These are phyloP conservation scores for Globisporangium parvum DNA, from an alignment of 352 stramenopile genomes.

Conservation along the genomic window DNA sequence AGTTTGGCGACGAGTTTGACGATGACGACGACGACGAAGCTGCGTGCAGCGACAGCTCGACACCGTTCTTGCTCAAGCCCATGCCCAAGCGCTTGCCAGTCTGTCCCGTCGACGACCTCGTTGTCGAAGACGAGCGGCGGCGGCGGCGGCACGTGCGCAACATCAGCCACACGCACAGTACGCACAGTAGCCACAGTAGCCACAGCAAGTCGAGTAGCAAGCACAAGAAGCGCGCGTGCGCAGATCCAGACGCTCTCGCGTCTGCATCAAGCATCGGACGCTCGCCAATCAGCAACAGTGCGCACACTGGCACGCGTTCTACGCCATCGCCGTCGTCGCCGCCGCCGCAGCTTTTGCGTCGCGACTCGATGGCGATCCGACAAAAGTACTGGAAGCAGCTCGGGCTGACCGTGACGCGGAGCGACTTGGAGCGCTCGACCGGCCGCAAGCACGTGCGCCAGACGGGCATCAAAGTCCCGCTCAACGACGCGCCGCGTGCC, in stretches of 20 bases:
- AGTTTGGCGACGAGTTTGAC: constrained; percentile 14
- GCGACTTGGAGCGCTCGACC: constrained; percentile 75
- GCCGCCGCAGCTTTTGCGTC: constrained; percentile 31
- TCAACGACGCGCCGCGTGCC: constrained; percentile 57
- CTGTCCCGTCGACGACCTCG: constrained; percentile 69
- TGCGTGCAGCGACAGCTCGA: not conserved
- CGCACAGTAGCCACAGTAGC: constrained; percentile 9
- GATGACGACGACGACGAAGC: constrained; percentile 5
- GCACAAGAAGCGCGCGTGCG: constrained; percentile 36
- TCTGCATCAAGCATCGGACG: constrained; percentile 30
- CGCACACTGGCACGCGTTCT: constrained; percentile 6
- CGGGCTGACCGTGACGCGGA: constrained; percentile 72
- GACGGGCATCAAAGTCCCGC: constrained; percentile 64
- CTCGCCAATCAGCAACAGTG: constrained; percentile 4
- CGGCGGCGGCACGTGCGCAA: constrained; percentile 38
- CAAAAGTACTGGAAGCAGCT: constrained; percentile 86
- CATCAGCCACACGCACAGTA: constrained; percentile 11
- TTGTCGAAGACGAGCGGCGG: constrained; percentile 72
- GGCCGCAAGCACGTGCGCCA: constrained; percentile 52
- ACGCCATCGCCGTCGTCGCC: not conserved
- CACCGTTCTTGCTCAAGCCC: constrained; percentile 54
- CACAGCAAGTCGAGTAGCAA: constrained; percentile 18
- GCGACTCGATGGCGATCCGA: constrained; percentile 78
- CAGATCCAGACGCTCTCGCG: constrained; percentile 58
- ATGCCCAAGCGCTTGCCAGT: constrained; percentile 65